These are phyloP conservation scores for Gossypium herbaceum DNA, from an alignment of 345 rosid genomes.

Conservation along the genomic window DNA sequence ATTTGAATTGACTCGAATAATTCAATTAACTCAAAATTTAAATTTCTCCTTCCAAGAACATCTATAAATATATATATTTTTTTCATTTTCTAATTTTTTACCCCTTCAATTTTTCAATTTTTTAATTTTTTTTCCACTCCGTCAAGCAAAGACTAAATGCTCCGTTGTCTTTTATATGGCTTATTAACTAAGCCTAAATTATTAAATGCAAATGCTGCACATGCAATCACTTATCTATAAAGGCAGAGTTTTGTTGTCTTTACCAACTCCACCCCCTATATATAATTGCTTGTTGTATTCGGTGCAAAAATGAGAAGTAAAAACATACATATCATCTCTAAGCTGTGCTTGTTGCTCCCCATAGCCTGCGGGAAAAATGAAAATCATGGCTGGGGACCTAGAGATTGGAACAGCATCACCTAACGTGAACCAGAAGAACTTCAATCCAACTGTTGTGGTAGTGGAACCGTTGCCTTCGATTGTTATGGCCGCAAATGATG, in stretches of 20 bases:
- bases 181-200: not conserved
- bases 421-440: constrained; percentile 11
- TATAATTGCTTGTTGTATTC: not conserved
- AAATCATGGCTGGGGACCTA: constrained; percentile 25
- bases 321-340: constrained; percentile 48
- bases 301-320: not conserved
- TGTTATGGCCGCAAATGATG: constrained; percentile 5
- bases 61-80: too few relatives aligned
- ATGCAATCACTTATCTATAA: not conserved
- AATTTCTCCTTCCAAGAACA: too few relatives aligned
- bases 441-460: constrained; percentile 44
- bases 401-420: constrained; percentile 25
- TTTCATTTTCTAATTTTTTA: too few relatives aligned
- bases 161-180: too few relatives aligned
- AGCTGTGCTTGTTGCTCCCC: constrained; percentile 70
- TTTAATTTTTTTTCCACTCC: too few relatives aligned
- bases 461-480: constrained; percentile 49
- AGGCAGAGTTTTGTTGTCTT: not conserved
- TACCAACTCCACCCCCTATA: not conserved
- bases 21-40: too few relatives aligned
- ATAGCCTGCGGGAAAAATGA: constrained; percentile 35
- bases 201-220: not conserved
- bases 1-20: too few relatives aligned
- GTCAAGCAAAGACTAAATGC: too few relatives aligned
- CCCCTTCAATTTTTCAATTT: too few relatives aligned